Conservation (phyloP, 78 protist genomes). For the Monocercomonoides exilis region DNA sequence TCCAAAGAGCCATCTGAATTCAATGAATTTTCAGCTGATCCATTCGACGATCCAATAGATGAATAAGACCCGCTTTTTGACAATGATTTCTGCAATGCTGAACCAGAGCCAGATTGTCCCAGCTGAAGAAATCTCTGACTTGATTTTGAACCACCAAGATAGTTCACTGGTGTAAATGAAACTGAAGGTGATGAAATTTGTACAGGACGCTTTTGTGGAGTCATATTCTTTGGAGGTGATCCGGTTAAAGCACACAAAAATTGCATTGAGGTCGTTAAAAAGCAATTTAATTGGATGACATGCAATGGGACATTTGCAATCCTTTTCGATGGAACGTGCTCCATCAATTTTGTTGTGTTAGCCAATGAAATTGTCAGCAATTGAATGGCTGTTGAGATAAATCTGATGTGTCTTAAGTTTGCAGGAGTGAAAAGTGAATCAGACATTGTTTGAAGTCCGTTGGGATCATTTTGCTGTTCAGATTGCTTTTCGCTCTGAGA, state of each 20-base stretch:
- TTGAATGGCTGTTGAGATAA: not conserved
- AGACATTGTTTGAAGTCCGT: not conserved
- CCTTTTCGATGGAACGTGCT: not conserved
- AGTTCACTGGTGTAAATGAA: too few species aligned
- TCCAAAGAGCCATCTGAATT: too few species aligned
- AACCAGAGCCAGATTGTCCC: too few species aligned
- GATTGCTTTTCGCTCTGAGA: not conserved
- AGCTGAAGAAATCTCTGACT: too few species aligned
- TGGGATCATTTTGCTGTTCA: not conserved
- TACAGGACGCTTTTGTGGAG: not conserved
- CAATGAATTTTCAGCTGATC: too few species aligned
- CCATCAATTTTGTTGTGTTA: not conserved
- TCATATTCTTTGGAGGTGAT: not conserved
- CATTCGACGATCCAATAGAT: too few species aligned
- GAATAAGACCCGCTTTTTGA: too few species aligned
- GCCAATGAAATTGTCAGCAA: not conserved
- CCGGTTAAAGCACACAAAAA: not conserved
- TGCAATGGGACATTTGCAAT: not conserved
- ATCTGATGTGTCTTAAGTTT: not conserved
- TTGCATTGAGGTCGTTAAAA: not conserved
- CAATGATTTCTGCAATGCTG: too few species aligned
- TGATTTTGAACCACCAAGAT: too few species aligned
- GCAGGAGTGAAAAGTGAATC: not conserved
- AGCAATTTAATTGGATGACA: not conserved
- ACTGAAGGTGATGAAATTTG: not conserved